Conservation (phyloP, 306 rosid species). For the Datisca glomerata region DNA sequence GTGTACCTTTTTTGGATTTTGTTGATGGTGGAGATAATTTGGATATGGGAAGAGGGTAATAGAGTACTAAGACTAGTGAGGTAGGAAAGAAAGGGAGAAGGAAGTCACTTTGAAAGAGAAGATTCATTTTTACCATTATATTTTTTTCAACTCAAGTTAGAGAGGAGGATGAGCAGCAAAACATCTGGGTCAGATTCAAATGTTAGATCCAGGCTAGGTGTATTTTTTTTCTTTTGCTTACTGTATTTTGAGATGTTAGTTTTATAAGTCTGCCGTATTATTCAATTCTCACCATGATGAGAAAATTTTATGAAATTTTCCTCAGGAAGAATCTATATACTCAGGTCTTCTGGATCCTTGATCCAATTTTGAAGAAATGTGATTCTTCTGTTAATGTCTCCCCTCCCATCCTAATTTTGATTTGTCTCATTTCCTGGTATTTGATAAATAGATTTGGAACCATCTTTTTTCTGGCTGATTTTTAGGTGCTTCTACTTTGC, state of each 20-base stretch:
- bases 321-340: neutral
- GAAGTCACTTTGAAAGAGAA: conserved; percentile 6
- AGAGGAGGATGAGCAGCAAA: conserved; percentile 3
- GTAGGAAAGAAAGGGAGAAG: conserved; percentile 12
- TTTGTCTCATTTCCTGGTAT: no score
- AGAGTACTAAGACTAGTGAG: no score
- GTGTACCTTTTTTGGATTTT: conserved; percentile 24
- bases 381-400: neutral
- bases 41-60: neutral
- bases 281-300: neutral
- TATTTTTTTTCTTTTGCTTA: neutral
- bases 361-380: neutral
- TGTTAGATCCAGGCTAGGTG: conserved; percentile 19
- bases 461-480: neutral
- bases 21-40: conserved; percentile 20
- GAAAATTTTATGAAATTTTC: neutral
- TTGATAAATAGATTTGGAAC: neutral
- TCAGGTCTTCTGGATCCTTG: neutral
- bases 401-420: no score
- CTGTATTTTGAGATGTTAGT: neutral
- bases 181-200: conserved; percentile 19
- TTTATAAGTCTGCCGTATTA: neutral
- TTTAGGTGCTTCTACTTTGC: neutral
- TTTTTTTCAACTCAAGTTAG: conserved; percentile 16
- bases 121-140: conserved; percentile 31